These are phyloP conservation scores for Mycena albidolilacea DNA, from an alignment of 768 basidiomycete species.

Conservation along the genomic window DNA sequence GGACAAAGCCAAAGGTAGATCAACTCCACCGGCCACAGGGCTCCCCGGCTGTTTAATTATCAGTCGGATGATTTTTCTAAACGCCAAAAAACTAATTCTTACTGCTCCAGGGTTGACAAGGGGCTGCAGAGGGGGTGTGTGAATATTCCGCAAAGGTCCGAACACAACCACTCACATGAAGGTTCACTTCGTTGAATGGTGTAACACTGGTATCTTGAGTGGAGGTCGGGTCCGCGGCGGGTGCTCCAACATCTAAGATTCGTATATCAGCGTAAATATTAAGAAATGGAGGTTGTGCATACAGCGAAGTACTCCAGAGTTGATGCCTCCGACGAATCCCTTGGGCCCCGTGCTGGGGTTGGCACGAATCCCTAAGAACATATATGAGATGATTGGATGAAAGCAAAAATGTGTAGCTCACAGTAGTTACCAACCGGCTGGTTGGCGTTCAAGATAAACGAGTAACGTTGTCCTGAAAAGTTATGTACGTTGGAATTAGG, in stretches of 20 bases:
- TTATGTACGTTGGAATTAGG: not conserved
- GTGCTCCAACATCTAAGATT: slow-evolving; percentile 49
- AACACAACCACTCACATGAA: slow-evolving; percentile 17
- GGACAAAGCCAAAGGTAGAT: not conserved
- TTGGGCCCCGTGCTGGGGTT: slow-evolving; percentile 43
- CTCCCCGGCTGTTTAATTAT: not conserved
- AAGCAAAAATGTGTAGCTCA: slow-evolving; percentile 1
- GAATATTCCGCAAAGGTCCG: not conserved
- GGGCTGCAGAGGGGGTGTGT: not conserved
- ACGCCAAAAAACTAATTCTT: not conserved
- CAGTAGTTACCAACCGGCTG: slow-evolving; percentile 59
- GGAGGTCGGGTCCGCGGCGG: slow-evolving; percentile 53
- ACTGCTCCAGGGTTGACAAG: slow-evolving; percentile 16
- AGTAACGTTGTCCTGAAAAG: slow-evolving; percentile 39
- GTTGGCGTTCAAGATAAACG: slow-evolving; percentile 48
- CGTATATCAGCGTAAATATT: not conserved
- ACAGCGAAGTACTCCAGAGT: slow-evolving; percentile 70
- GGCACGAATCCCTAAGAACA: slow-evolving; percentile 50
- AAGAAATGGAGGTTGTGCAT: not conserved
- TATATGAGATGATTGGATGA: not conserved
- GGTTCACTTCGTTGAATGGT: slow-evolving; percentile 49
- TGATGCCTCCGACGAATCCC: slow-evolving; percentile 57
- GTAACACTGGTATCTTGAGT: slow-evolving; percentile 36
- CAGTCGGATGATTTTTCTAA: not conserved
- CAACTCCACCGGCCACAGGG: slow-evolving; percentile 5